These are phyloP conservation scores for Symbiodinium natans DNA, from an alignment of 73 alveolate genomes.

Conservation along the genomic window DNA sequence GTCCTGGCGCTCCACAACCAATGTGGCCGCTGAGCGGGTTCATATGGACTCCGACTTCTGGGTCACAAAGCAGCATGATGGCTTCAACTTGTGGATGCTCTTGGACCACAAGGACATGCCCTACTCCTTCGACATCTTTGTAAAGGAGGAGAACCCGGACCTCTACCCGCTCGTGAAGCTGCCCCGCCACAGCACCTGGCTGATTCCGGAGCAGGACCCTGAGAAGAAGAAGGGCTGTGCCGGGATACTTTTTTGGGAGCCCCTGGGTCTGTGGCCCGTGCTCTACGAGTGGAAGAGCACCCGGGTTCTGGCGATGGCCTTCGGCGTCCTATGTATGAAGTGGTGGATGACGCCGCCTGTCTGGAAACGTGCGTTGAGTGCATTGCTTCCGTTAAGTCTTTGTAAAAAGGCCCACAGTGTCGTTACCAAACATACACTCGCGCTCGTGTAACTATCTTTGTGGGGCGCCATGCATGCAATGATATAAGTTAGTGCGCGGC, in stretches of 20 bases:
- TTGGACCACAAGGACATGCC: constrained; percentile 46
- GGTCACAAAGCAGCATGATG: background rate
- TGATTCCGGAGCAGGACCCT: background rate
- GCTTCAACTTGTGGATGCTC: constrained; percentile 44
- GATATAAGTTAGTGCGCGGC: too few relatives aligned
- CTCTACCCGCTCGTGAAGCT: background rate
- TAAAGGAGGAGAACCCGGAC: constrained; percentile 15
- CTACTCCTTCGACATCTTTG: constrained; percentile 26
- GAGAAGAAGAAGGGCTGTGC: background rate
- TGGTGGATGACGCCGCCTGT: background rate
- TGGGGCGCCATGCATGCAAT: background rate
- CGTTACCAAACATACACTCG: background rate
- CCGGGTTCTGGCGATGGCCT: too few relatives aligned
- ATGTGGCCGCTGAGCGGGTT: constrained; percentile 21
- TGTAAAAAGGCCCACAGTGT: background rate
- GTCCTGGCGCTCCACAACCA: constrained; percentile 28
- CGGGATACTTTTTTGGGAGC: constrained; percentile 8
- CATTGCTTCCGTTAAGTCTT: background rate
- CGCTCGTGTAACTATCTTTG: background rate
- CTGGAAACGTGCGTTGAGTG: background rate
- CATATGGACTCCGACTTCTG: constrained; percentile 44
- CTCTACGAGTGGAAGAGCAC: constrained; percentile 16
- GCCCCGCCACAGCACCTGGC: background rate
- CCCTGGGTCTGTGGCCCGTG: constrained; percentile 17
- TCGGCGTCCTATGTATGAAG: too few relatives aligned